Conservation (phyloP, 768 basidiomycete species). For the Rubroboletus pulcherrimus region DNA sequence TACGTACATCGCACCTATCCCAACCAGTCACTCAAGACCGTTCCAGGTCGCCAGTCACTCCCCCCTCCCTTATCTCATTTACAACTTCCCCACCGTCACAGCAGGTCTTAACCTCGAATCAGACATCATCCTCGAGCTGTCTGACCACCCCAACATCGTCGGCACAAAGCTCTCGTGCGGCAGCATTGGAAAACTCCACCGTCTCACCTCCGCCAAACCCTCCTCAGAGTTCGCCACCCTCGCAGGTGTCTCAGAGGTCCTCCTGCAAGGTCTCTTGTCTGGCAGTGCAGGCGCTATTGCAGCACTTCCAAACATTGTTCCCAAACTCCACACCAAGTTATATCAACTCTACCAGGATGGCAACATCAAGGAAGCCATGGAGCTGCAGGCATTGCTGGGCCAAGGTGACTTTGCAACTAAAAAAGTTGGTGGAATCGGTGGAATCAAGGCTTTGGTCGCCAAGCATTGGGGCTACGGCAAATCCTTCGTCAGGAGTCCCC, state of each 20-base stretch:
- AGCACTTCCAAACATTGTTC: constrained; percentile 57
- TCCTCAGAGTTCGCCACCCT: constrained; percentile 61
- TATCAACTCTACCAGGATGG: constrained; percentile 50
- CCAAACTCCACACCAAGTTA: constrained; percentile 53
- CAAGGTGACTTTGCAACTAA: constrained; percentile 65
- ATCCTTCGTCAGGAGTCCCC: constrained; percentile 44
- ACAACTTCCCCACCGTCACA: constrained; percentile 82
- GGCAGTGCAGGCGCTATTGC: constrained; percentile 65
- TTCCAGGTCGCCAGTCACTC: constrained; percentile 62
- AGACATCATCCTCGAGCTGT: constrained; percentile 64
- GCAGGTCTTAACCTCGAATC: constrained; percentile 84
- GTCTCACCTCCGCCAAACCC: constrained; percentile 59
- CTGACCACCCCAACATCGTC: constrained; percentile 79
- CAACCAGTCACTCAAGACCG: not conserved
- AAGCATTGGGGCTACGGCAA: constrained; percentile 64
- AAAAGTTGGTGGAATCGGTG: constrained; percentile 64
- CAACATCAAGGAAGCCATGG: constrained; percentile 55
- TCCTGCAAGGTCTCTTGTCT: constrained; percentile 58
- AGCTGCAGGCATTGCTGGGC: constrained; percentile 55
- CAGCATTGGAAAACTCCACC: constrained; percentile 78
- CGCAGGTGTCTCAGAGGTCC: constrained; percentile 70
- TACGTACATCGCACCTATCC: constrained; percentile 21
- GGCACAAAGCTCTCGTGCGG: constrained; percentile 85
- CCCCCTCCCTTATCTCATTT: constrained; percentile 72
- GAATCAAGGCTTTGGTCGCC: constrained; percentile 60